These are phyloP conservation scores for Boletus eberwhitei DNA, from an alignment of 768 basidiomycete genomes.

Conservation along the genomic window DNA sequence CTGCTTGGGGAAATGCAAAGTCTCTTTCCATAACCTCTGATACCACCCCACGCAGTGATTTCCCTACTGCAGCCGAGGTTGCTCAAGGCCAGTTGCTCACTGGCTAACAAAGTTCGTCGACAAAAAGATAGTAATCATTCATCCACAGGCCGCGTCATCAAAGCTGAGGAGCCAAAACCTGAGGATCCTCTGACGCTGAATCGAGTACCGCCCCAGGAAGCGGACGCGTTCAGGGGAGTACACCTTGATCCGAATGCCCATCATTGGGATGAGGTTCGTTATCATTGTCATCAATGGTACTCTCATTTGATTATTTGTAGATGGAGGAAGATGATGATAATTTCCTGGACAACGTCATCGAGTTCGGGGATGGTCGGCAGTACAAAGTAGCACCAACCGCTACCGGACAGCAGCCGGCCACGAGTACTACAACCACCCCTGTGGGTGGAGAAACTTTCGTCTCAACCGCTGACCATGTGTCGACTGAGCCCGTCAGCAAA, in stretches of 20 bases:
- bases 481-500: constrained; percentile 58
- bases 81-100: constrained; percentile 61
- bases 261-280: constrained; percentile 95
- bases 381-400: constrained; percentile 71
- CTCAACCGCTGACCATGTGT: constrained; percentile 20
- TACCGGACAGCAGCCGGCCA: constrained; percentile 26
- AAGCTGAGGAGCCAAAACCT: constrained; percentile 40
- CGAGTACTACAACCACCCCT: constrained; percentile 7
- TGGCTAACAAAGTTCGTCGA: not conserved
- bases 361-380: constrained; percentile 93
- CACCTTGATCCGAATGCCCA: constrained; percentile 92
- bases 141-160: constrained; percentile 18
- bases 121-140: constrained; percentile 14
- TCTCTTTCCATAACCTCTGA: constrained; percentile 36
- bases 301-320: constrained; percentile 35
- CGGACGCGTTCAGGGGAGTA: constrained; percentile 91
- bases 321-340: constrained; percentile 93
- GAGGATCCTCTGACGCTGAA: constrained; percentile 49
- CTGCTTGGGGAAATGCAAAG: constrained; percentile 71
- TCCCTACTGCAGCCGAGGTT: constrained; percentile 96
- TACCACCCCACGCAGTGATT: constrained; percentile 57
- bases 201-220: constrained; percentile 72
- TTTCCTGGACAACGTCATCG: constrained; percentile 84
- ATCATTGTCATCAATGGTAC: constrained; percentile 4
- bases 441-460: constrained; percentile 13